Evolutionary conservation across 768 basidiomycete genomes (phyloP), one percentile per base, ranked within the genome.

Genomic region (Chalciporus chontae): DNA sequence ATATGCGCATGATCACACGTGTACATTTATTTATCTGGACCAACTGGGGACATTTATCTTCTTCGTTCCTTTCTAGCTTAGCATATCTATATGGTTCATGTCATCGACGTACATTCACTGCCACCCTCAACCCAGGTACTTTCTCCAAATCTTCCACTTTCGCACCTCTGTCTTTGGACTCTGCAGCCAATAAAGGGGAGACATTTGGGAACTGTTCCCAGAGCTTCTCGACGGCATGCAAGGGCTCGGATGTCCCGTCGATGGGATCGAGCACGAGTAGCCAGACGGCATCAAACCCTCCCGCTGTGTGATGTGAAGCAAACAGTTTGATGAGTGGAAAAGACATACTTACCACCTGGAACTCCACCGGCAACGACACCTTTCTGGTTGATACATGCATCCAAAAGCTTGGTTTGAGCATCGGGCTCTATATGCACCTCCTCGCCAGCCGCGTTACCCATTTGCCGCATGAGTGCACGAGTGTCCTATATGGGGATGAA

Each of bases 261-360:
- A 71, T 58, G 32, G 82, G 77, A 41, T 87, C 84, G 60, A 87
- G 78, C 15, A 94, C 80, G 14, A 99, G 79, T 5, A 99, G 73
- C 92, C 94, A 98, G 51, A 98, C 80, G 7, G 96, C 96, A 64
- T 99, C 96, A 67, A 90, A 98, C 2, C 96, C 96, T 9, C 96
- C 96, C 45, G 96, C 96, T 97, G 56, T 47, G 31, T 45, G 29
- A 9, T 39, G 8, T 55, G 38, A 55, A 47, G 29, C 46, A 42
- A 37, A n/a, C 8, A 3, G 7, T 2, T 24, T 1, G 4, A 32
- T 13, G 6, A 18, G 8, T 19, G 23, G 32, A 26, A 26, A 44
- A 38, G 39, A 24, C 18, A 8, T 4, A 66, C 87, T 58, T 61
- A 94, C 94, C 94, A 37, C 96, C 96, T 6, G 96, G 96, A 5